Base-by-base conservation (phyloP, 306 rosid genomes). In the Urtica urens region DNA sequence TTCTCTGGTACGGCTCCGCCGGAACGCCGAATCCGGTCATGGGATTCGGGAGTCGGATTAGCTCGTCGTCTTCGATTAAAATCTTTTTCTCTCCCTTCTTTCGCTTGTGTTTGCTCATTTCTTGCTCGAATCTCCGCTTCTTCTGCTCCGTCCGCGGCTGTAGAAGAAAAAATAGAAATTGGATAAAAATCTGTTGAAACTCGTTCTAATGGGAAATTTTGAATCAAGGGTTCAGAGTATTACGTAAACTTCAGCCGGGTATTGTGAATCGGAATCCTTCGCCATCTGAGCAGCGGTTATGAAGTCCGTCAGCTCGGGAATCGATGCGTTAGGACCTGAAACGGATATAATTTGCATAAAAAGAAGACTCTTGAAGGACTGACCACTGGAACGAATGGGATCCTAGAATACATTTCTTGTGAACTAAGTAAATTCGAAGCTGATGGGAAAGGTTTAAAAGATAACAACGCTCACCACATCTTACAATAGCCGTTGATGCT, bases 21-120 rank as follows among this genome's bases (percentile, higher is more conserved):
- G 99, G 99, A 46, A 76, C 76, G 35, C 99, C 99, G 51, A 77
- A 92, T 24, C 99, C 99, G 46, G 67, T 33, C 99, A 92, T 92
- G 24, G 94, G 96, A 15, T 85, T 77, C 6, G 99, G 99, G 50
- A 80, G 64, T 58, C 72, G 81, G 20, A 82, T 22, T 7, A 68
- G 65, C 53, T 85, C 95, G 14, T 81, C 99, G n/a, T 90, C 93
- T 38, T 79, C 96, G 4, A 26, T 23, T 3, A 50, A 5, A 15
- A 49, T 29, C 51, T 51, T 68, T 62, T 59, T 73, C 38, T 65
- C 77, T 5, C 56, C 59, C 61, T 29, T 70, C 11, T 68, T 67
- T 56, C 39, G 81, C 59, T 81, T 90, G 53, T 59, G 79, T 51
- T 78, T 83, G 62, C 61, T 54, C 51, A 78, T 55, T 53, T 74